Evolutionary conservation across 148 eudicot species (phyloP).

Genomic region (Spergularia marina): DNA sequence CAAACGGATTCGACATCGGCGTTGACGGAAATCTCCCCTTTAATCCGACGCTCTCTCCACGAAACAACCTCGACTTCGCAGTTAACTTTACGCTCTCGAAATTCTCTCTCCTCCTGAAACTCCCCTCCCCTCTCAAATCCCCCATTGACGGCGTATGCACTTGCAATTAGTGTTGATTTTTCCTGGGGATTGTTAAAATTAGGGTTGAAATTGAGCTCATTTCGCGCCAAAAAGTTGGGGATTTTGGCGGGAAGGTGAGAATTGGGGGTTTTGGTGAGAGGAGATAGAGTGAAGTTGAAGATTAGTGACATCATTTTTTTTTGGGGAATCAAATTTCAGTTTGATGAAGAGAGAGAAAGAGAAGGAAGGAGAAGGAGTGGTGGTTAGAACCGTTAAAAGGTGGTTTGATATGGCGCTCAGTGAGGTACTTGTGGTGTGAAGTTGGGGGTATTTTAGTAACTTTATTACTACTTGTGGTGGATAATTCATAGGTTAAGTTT

Average conservation of each 20-base stretch:
- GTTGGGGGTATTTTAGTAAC: slow-evolving; percentile 18
- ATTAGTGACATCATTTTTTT: slow-evolving; percentile 12
- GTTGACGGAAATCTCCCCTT: slow-evolving; percentile 61
- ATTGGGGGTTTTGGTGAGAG: slow-evolving; percentile 23
- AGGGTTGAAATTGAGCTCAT: slow-evolving; percentile 26
- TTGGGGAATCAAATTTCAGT: background rate
- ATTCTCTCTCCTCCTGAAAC: slow-evolving; percentile 38
- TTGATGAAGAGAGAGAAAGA: slow-evolving; percentile 23
- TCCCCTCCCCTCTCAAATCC: slow-evolving; percentile 29
- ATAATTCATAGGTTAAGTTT: background rate
- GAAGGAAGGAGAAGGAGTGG: slow-evolving; percentile 13
- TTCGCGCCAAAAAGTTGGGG: slow-evolving; percentile 21
- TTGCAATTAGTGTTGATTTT: background rate
- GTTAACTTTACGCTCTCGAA: slow-evolving; percentile 49
- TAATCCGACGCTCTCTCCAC: slow-evolving; percentile 84
- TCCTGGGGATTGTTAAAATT: background rate
- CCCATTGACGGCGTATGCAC: slow-evolving; percentile 19
- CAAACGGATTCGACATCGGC: slow-evolving; percentile 78
- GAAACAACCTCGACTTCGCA: slow-evolving; percentile 93
- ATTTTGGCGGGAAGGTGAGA: background rate
- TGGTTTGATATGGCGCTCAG: slow-evolving; percentile 23
- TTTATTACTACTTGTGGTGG: slow-evolving; percentile 8
- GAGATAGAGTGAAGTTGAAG: slow-evolving; percentile 25
- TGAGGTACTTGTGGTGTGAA: slow-evolving; percentile 24
- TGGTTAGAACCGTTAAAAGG: slow-evolving; percentile 27